Conservation (phyloP, 345 rosid genomes). For the Cardamine occulta region DNA sequence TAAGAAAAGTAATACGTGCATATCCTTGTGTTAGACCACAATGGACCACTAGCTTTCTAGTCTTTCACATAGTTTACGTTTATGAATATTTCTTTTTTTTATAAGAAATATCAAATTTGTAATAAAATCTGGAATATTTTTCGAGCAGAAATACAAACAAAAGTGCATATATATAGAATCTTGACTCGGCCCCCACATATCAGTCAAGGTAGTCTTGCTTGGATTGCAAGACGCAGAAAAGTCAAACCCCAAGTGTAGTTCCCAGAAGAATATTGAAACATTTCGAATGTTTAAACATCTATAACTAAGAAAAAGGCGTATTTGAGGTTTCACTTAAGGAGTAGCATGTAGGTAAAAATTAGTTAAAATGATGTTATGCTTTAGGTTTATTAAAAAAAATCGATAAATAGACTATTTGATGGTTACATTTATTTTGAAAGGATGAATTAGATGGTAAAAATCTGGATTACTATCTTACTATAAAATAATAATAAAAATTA, state of each 20-base stretch:
- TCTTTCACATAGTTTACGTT: not conserved
- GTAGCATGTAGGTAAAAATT: too few relatives aligned
- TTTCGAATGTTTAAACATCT: not conserved
- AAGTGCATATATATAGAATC: constrained; percentile 3
- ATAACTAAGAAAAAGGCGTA: too few relatives aligned
- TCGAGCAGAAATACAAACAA: not conserved
- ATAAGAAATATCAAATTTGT: too few relatives aligned
- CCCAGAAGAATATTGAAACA: constrained; percentile 4
- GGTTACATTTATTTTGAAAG: too few relatives aligned
- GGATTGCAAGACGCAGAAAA: constrained; percentile 2
- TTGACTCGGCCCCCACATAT: constrained; percentile 20
- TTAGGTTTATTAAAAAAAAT: too few relatives aligned
- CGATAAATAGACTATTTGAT: too few relatives aligned
- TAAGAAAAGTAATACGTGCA: constrained; percentile 3
- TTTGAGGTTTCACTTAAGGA: too few relatives aligned
- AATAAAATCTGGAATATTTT: too few relatives aligned
- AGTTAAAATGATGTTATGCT: too few relatives aligned
- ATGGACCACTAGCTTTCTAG: constrained; percentile 6
- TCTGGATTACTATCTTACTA: too few relatives aligned
- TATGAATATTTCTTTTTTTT: constrained; percentile 5
- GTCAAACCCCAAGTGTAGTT: not conserved
- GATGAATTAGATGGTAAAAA: too few relatives aligned
- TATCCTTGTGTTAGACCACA: not conserved
- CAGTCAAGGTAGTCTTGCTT: not conserved
- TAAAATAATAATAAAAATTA: too few relatives aligned